Evolutionary conservation across 1,284 basidiomycete species (phyloP).

Genomic region (Rhodotorula sp.): DNA sequence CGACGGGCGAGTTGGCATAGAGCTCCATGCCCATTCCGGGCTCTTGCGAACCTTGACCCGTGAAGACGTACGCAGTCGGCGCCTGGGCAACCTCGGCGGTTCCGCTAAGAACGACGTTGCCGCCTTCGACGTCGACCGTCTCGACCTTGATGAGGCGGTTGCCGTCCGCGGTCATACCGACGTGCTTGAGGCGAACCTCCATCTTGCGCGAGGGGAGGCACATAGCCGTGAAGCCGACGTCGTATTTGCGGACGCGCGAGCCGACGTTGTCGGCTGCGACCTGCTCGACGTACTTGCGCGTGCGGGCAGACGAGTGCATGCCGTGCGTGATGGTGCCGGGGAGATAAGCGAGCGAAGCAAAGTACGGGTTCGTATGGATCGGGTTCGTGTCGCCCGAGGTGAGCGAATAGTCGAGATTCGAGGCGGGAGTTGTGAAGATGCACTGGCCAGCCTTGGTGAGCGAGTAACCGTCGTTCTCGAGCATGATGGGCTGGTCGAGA

Average conservation of each 20-base stretch:
- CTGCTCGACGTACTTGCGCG: conserved; percentile 87
- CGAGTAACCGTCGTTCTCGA: conserved; percentile 81
- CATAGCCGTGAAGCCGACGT: conserved; percentile 94
- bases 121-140: conserved; percentile 71
- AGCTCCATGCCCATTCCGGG: conserved; percentile 99
- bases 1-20: conserved; percentile 86
- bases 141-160: conserved; percentile 89
- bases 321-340: conserved; percentile 98
- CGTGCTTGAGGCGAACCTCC: conserved; percentile 81
- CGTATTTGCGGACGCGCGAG: conserved; percentile 83
- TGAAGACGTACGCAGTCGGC: conserved; percentile 94
- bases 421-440: conserved; percentile 59
- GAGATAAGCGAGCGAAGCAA: conserved; percentile 87
- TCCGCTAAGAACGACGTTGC: conserved; percentile 88
- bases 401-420: conserved; percentile 91
- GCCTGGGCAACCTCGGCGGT: conserved; percentile 90
- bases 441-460: conserved; percentile 56
- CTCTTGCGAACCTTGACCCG: conserved; percentile 97
- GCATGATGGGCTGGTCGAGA: conserved; percentile 71
- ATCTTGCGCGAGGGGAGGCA: conserved; percentile 90
- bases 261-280: conserved; percentile 90
- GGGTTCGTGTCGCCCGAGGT: conserved; percentile 92
- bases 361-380: conserved; percentile 96
- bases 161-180: conserved; percentile 80
- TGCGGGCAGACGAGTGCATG: conserved; percentile 94